Percentiles rank a stretch among this genome's conserved stretches.
Conservation (phyloP, 2,329 filamentous ascomycete genomes). For the Balansia obtecta region DNA sequence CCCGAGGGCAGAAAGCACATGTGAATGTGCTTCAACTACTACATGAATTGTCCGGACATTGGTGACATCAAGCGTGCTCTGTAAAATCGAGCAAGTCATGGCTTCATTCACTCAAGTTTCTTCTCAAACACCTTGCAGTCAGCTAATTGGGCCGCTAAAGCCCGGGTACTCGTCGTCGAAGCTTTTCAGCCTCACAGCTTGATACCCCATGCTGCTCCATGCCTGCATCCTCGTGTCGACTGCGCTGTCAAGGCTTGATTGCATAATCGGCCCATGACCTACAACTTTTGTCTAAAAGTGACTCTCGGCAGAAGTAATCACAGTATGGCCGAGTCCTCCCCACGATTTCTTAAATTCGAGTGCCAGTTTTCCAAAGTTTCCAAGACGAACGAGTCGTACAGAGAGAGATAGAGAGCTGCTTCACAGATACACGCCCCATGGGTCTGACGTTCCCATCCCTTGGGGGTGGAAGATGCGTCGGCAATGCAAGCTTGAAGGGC, state of each 20-base stretch:
- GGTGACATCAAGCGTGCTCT: no score
- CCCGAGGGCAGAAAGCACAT: no score
- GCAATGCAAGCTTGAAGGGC: conserved; percentile 13
- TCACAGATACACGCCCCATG: conserved; percentile 18
- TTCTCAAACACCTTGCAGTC: conserved; percentile 20
- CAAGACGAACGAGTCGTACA: conserved; percentile 5
- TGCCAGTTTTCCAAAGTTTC: conserved; percentile 18
- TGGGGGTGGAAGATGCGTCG: conserved; percentile 11
- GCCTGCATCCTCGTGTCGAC: conserved; percentile 15
- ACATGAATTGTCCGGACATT: no score
- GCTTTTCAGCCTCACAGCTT: conserved; percentile 13
- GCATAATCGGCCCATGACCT: conserved; percentile 17
- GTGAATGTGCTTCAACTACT: no score
- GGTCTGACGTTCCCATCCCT: background rate
- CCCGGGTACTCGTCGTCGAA: conserved; percentile 18
- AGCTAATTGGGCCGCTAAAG: conserved; percentile 12
- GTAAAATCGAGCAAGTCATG: background rate
- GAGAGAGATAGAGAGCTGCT: conserved; percentile 9
- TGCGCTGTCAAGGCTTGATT: conserved; percentile 14
- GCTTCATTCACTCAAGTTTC: conserved; percentile 2
- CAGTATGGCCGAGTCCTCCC: conserved; percentile 12
- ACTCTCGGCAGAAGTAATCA: conserved; percentile 17
- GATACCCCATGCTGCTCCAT: conserved; percentile 19
- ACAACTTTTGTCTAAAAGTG: conserved; percentile 15
- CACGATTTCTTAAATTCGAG: conserved; percentile 13